Evolutionary conservation across 441 rosid species (phyloP).

Genomic region (Gossypium lobatum): DNA sequence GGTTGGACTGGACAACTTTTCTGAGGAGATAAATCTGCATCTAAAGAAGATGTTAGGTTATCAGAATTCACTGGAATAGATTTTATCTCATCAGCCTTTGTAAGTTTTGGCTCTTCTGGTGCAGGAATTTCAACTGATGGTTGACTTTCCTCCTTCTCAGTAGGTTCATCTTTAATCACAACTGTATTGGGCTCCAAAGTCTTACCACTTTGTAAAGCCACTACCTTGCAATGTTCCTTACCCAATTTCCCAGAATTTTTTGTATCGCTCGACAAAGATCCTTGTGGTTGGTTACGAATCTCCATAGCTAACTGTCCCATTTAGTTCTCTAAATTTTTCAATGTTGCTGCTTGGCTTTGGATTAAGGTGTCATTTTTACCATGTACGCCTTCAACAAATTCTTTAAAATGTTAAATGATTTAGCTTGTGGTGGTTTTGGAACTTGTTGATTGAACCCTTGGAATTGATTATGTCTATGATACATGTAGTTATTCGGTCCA

Average conservation of each 20-base stretch:
- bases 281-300: background rate
- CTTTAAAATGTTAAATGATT: too few species aligned
- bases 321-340: too few species aligned
- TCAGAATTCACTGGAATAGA: background rate
- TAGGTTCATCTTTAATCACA: background rate
- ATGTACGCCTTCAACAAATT: too few species aligned
- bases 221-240: background rate
- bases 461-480: too few species aligned
- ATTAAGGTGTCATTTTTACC: too few species aligned
- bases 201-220: background rate
- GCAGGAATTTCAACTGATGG: background rate
- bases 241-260: background rate
- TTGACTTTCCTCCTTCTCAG: background rate
- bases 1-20: background rate
- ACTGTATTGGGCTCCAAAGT: background rate
- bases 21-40: background rate
- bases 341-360: too few species aligned
- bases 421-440: background rate
- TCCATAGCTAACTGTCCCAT: too few species aligned
- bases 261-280: background rate
- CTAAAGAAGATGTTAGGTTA: background rate
- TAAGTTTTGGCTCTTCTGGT: background rate
- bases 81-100: background rate
- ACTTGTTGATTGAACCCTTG: background rate
- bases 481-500: background rate